Percentiles rank a stretch among this genome's conserved stretches.
Conservation (phyloP, 1,284 basidiomycete genomes). For the Stereum hirsutum region DNA sequence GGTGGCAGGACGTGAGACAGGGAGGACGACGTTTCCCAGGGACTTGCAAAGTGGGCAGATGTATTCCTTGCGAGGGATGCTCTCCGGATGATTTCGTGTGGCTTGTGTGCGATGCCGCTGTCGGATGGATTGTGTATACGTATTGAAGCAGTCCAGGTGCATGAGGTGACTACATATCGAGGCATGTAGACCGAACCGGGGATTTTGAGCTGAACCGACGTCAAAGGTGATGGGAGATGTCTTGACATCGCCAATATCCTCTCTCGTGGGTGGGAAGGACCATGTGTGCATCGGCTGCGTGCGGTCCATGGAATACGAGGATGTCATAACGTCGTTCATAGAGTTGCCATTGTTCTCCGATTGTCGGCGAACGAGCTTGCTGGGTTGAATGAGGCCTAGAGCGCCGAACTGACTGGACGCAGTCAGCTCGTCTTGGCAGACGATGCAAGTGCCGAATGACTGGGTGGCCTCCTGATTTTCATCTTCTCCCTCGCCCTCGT, state of each 20-base stretch:
- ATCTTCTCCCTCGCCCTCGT: constrained; percentile 50
- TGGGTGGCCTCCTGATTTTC: constrained; percentile 36
- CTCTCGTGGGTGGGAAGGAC: constrained; percentile 48
- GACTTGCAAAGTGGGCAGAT: constrained; percentile 99
- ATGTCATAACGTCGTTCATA: constrained; percentile 68
- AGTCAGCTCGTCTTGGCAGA: constrained; percentile 93
- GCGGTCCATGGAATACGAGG: constrained; percentile 63
- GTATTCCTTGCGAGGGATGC: constrained; percentile 86
- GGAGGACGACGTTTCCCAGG: constrained; percentile 90
- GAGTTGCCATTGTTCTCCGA: constrained; percentile 64
- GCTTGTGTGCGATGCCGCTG: constrained; percentile 86
- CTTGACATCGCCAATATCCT: constrained; percentile 39
- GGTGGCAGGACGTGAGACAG: constrained; percentile 48
- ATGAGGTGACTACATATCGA: constrained; percentile 97
- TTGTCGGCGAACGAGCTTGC: constrained; percentile 74
- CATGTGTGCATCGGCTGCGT: constrained; percentile 15
- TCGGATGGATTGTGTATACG: constrained; percentile 82
- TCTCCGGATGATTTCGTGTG: constrained; percentile 92
- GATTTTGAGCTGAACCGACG: constrained; percentile 65
- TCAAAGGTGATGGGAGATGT: constrained; percentile 48
- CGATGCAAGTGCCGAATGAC: constrained; percentile 88
- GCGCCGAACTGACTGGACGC: constrained; percentile 73
- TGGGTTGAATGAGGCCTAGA: constrained; percentile 87
- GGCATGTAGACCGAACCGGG: constrained; percentile 79
- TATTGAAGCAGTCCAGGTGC: constrained; percentile 93